Evolutionary conservation across 768 basidiomycete genomes (phyloP).

Genomic region (Cystofilobasidium capitatum): DNA sequence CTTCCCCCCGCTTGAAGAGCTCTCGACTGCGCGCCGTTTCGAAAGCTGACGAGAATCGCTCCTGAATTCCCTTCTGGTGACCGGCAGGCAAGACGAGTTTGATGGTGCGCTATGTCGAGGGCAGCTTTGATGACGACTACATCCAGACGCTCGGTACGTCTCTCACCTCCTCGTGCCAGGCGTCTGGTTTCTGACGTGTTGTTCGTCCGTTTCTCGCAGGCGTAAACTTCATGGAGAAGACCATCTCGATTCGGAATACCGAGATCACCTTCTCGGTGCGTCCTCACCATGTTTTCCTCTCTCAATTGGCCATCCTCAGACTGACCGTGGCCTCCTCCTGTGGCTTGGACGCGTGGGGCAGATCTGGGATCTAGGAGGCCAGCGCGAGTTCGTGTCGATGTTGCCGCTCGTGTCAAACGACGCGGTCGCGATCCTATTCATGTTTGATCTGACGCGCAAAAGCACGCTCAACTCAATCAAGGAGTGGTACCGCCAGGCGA

Average conservation of each 20-base stretch:
- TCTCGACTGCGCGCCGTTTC: not conserved
- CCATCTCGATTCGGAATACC: slow-evolving; percentile 92
- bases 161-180: not conserved
- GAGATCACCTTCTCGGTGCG: slow-evolving; percentile 86
- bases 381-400: slow-evolving; percentile 99
- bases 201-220: slow-evolving; percentile 42
- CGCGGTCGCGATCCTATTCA: slow-evolving; percentile 95
- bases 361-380: slow-evolving; percentile 96
- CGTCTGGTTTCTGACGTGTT: not conserved
- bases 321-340: not conserved
- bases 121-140: slow-evolving; percentile 97
- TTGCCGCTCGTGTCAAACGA: slow-evolving; percentile 72
- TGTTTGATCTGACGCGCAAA: slow-evolving; percentile 98
- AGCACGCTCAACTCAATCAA: slow-evolving; percentile 96
- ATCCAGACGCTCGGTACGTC: slow-evolving; percentile 92
- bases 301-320: not conserved
- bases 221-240: slow-evolving; percentile 99
- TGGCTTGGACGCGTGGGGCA: slow-evolving; percentile 9
- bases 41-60: not conserved
- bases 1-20: too few species aligned
- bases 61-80: too few species aligned
- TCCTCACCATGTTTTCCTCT: not conserved
- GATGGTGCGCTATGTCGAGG: slow-evolving; percentile 99
- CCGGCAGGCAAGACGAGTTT: slow-evolving; percentile 97
- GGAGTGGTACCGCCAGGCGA: slow-evolving; percentile 98